Percentiles rank a stretch among this genome's conserved stretches.
Evolutionary conservation across 352 stramenopile species (phyloP).

Genomic region (Globisporangium okanoganense): DNA sequence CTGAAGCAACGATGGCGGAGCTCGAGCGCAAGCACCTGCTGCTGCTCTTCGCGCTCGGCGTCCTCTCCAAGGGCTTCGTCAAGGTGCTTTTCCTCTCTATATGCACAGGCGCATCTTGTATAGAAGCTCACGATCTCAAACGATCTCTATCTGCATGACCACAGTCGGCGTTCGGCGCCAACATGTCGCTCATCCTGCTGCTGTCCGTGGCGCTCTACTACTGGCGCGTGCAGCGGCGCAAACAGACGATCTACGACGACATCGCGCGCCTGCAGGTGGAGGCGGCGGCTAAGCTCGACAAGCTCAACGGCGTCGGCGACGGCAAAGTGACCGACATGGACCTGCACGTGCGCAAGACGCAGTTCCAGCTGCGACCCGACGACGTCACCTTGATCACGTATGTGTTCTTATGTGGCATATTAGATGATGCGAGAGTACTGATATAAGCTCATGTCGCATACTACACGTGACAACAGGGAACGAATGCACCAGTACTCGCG

Average conservation of each 20-base stretch:
- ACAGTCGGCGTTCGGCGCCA: slow-evolving; percentile 57
- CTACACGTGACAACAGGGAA: slow-evolving; percentile 30
- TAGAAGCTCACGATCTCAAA: background rate
- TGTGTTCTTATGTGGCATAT: slow-evolving; percentile 5
- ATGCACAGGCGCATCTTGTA: background rate
- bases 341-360: slow-evolving; percentile 56
- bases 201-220: slow-evolving; percentile 64
- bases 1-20: slow-evolving; percentile 22
- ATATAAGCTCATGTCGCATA: background rate
- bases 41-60: slow-evolving; percentile 65
- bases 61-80: slow-evolving; percentile 57
- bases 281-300: slow-evolving; percentile 62
- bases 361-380: slow-evolving; percentile 55
- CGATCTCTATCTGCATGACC: too few species aligned
- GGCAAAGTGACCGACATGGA: slow-evolving; percentile 40
- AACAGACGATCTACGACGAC: slow-evolving; percentile 65
- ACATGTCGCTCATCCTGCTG: slow-evolving; percentile 61
- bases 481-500: slow-evolving; percentile 73
- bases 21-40: slow-evolving; percentile 65
- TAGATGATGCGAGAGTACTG: background rate
- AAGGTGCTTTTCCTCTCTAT: slow-evolving; percentile 30
- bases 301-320: slow-evolving; percentile 48
- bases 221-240: slow-evolving; percentile 47
- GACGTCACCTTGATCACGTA: slow-evolving; percentile 77
- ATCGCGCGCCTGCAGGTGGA: slow-evolving; percentile 57